Conservation (phyloP, 1,284 basidiomycete species). For the Malassezia caprae region DNA sequence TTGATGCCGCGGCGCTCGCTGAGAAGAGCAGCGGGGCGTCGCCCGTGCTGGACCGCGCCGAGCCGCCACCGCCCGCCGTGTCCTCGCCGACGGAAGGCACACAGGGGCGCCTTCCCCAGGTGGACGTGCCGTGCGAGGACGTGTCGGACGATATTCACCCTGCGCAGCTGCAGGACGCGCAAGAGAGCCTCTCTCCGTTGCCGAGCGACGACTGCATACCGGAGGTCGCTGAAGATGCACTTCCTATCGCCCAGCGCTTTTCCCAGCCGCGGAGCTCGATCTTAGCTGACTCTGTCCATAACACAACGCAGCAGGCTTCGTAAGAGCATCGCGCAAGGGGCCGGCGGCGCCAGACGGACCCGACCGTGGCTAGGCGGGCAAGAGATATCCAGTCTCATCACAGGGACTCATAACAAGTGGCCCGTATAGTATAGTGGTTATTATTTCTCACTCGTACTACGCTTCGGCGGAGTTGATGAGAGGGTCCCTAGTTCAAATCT, state of each 20-base stretch:
- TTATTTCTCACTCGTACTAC: constrained; percentile 18
- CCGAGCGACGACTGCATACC: not conserved
- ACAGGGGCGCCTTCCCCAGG: not conserved
- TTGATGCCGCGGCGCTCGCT: not conserved
- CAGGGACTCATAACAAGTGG: no score
- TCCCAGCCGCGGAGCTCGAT: constrained; percentile 5
- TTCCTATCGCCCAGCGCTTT: constrained; percentile 4
- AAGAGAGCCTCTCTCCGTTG: not conserved
- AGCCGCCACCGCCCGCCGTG: not conserved
- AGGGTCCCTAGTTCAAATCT: constrained; percentile 18
- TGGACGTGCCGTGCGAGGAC: not conserved
- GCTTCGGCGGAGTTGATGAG: constrained; percentile 14
- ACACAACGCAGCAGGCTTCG: not conserved
- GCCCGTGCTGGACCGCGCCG: not conserved
- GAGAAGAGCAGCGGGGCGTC: not conserved
- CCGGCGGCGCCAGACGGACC: no score
- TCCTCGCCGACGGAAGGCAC: no score
- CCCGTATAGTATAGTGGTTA: constrained; percentile 18
- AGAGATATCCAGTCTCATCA: no score
- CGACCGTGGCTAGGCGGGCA: no score
- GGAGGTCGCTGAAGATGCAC: not conserved
- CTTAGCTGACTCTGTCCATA: not conserved
- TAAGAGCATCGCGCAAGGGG: not conserved
- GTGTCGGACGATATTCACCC: not conserved
- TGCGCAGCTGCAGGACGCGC: not conserved